Percentiles rank a stretch among this genome's conserved stretches.
phyloP scores from a whole-genome alignment of 768 basidiomycete species.

The Mycena polygramma region DNA sequence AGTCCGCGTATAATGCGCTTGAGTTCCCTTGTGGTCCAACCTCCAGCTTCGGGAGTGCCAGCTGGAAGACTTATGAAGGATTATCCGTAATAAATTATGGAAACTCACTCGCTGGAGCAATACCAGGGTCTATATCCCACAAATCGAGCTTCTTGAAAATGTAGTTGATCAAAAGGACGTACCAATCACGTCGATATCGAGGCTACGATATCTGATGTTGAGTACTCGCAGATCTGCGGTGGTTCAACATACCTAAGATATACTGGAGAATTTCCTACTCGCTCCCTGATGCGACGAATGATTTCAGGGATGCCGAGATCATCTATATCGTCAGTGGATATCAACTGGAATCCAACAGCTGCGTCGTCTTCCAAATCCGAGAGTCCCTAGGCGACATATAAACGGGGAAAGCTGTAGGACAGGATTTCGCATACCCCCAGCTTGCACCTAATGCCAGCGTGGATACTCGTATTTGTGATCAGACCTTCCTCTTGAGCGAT shows the following conservation, averaged over 20 bases:
- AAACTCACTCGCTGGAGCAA: conserved; percentile 82
- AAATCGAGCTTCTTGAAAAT: not conserved
- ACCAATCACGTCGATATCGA: conserved; percentile 90
- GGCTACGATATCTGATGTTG: conserved; percentile 50
- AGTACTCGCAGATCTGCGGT: not conserved
- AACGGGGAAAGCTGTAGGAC: conserved; percentile 44
- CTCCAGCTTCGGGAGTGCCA: conserved; percentile 87
- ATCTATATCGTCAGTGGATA: conserved; percentile 87
- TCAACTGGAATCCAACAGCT: conserved; percentile 81
- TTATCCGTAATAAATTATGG: not conserved
- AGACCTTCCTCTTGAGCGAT: conserved; percentile 84
- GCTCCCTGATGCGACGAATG: conserved; percentile 73
- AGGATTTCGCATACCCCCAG: conserved; percentile 51
- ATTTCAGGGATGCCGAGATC: conserved; percentile 81
- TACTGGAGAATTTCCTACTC: conserved; percentile 81
- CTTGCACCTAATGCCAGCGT: conserved; percentile 89
- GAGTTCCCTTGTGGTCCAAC: conserved; percentile 87
- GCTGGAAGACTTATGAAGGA: conserved; percentile 55
- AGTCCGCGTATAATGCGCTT: conserved; percentile 86
- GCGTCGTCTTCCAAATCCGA: conserved; percentile 77
- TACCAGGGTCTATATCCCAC: conserved; percentile 67
- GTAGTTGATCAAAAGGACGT: conserved; percentile 31
- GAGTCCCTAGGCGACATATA: conserved; percentile 61
- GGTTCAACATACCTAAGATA: conserved; percentile 73
- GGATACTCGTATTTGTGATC: conserved; percentile 82